A percentile compares a stretch with the other conserved stretches of the same genome.
Conservation (phyloP, 768 basidiomycete genomes). For the Lentinus brumalis region DNA sequence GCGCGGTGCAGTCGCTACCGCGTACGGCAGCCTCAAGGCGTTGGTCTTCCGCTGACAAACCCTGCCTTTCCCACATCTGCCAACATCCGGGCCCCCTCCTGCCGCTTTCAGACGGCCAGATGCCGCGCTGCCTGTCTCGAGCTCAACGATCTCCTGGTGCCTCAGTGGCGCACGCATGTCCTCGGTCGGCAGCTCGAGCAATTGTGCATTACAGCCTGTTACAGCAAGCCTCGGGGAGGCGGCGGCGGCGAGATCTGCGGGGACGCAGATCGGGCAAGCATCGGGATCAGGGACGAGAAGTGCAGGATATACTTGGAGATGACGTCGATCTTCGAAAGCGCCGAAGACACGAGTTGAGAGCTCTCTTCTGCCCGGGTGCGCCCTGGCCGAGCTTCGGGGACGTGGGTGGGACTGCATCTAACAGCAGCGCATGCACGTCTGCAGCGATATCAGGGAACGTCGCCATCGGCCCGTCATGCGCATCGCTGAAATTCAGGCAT, state of each 20-base stretch:
- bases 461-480: too few species aligned
- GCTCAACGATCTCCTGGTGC: not conserved
- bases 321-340: not conserved
- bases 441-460: too few species aligned
- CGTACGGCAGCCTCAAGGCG: conserved; percentile 12
- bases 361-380: not conserved
- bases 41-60: conserved; percentile 13
- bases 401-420: too few species aligned
- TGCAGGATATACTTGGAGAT: not conserved
- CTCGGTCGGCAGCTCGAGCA: not conserved
- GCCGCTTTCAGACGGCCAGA: not conserved
- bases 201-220: not conserved
- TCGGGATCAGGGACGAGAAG: not conserved
- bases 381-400: not conserved
- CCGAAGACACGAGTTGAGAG: too few species aligned
- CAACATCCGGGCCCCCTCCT: conserved; percentile 4
- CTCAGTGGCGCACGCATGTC: not conserved
- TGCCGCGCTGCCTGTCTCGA: not conserved
- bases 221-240: too few species aligned
- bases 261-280: not conserved
- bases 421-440: too few species aligned
- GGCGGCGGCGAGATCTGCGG: not conserved
- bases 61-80: conserved; percentile 11
- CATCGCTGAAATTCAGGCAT: not conserved
- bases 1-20: conserved; percentile 1